These are phyloP conservation scores for Gynandropsis gynandra DNA, from an alignment of 345 rosid species.

Conservation along the genomic window DNA sequence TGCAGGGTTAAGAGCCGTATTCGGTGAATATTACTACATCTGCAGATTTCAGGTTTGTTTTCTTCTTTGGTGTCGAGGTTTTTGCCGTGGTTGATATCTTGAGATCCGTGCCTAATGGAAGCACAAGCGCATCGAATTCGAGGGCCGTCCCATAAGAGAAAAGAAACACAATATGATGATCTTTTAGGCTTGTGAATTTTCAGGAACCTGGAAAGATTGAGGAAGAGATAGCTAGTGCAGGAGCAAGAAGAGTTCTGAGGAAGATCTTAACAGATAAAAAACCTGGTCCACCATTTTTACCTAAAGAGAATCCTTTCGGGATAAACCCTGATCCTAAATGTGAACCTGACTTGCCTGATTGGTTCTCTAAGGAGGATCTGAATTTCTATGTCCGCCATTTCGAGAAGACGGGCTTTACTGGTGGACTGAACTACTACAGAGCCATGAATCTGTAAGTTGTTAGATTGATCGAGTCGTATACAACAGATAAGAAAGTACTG, in stretches of 20 bases:
- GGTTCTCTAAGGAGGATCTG: slow-evolving; percentile 64
- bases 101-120: too few relatives aligned
- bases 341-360: slow-evolving; percentile 39
- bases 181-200: not conserved
- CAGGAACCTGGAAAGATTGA: slow-evolving; percentile 61
- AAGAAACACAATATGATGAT: too few relatives aligned
- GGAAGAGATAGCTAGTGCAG: slow-evolving; percentile 36
- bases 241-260: slow-evolving; percentile 34
- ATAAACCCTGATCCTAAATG: slow-evolving; percentile 8
- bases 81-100: too few relatives aligned
- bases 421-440: slow-evolving; percentile 74
- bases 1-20: slow-evolving; percentile 40
- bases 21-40: slow-evolving; percentile 75
- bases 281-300: slow-evolving; percentile 46
- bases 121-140: too few relatives aligned
- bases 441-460: slow-evolving; percentile 55
- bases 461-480: not conserved
- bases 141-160: too few relatives aligned
- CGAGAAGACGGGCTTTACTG: slow-evolving; percentile 52
- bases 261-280: slow-evolving; percentile 30
- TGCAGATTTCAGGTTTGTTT: slow-evolving; percentile 74
- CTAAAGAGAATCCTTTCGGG: slow-evolving; percentile 38
- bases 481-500: too few relatives aligned
- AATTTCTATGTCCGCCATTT: slow-evolving; percentile 38
- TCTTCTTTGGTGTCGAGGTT: not conserved